Conservation (phyloP, 1,284 basidiomycete species). For the Leccinum griseonigrum region DNA sequence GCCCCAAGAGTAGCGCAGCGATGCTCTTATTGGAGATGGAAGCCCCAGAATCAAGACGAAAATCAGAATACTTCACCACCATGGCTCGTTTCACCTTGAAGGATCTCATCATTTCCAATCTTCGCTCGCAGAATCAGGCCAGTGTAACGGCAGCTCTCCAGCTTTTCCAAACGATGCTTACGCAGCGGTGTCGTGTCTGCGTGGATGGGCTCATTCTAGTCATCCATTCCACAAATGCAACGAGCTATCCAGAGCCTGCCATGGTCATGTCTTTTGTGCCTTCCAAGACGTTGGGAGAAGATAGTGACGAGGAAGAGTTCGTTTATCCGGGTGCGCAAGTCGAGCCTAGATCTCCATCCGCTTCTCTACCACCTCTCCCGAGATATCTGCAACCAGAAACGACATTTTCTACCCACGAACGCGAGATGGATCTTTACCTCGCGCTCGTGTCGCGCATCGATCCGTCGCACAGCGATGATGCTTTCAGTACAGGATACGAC, state of each 20-base stretch:
- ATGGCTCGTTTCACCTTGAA: slow-evolving; percentile 88
- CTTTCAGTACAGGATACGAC: slow-evolving; percentile 84
- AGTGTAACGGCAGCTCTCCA: slow-evolving; percentile 77
- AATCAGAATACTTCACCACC: slow-evolving; percentile 80
- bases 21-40: slow-evolving; percentile 84
- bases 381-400: slow-evolving; percentile 62
- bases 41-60: slow-evolving; percentile 63
- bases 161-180: slow-evolving; percentile 73
- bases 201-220: slow-evolving; percentile 68
- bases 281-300: slow-evolving; percentile 31
- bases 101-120: slow-evolving; percentile 79
- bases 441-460: slow-evolving; percentile 79
- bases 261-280: slow-evolving; percentile 31
- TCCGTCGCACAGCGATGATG: slow-evolving; percentile 66
- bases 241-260: slow-evolving; percentile 67
- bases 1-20: slow-evolving; percentile 73
- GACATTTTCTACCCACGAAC: slow-evolving; percentile 75
- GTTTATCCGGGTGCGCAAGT: slow-evolving; percentile 56
- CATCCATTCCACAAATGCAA: slow-evolving; percentile 67
- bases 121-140: slow-evolving; percentile 63
- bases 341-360: slow-evolving; percentile 18
- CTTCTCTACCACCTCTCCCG: slow-evolving; percentile 25
- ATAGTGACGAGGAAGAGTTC: slow-evolving; percentile 65
- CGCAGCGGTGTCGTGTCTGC: slow-evolving; percentile 66
- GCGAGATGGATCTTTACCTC: slow-evolving; percentile 80